Evolutionary conservation across 192 early-diverging fungal species (phyloP).

Genomic region (Backusella luteola): DNA sequence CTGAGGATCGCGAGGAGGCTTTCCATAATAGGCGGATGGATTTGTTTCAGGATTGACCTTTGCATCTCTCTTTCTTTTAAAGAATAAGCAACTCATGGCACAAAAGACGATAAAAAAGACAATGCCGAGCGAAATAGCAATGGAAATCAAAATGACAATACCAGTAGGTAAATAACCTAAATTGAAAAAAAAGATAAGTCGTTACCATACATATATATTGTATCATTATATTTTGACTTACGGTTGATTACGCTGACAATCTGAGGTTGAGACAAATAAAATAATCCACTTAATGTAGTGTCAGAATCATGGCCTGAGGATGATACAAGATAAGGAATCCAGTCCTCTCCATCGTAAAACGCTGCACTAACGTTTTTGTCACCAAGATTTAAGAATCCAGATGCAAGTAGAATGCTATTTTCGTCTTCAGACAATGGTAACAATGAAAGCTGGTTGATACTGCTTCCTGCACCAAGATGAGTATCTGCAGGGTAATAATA

Average conservation of each 20-base stretch:
- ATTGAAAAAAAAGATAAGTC: not conserved
- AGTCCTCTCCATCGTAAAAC: conserved; percentile 49
- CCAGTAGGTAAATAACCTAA: conserved; percentile 45
- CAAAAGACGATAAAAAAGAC: conserved; percentile 62
- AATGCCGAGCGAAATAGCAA: conserved; percentile 61
- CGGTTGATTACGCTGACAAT: not conserved
- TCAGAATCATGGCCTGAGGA: conserved; percentile 26
- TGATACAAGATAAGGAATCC: conserved; percentile 42
- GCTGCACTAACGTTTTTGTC: conserved; percentile 39
- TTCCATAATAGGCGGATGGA: conserved; percentile 30
- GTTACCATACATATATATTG: not conserved
- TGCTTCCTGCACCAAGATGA: conserved; percentile 17
- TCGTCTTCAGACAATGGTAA: not conserved
- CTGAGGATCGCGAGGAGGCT: conserved; percentile 34
- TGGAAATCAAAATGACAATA: conserved; percentile 67
- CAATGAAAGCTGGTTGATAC: conserved; percentile 18
- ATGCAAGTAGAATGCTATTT: conserved; percentile 38
- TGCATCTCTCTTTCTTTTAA: conserved; percentile 26
- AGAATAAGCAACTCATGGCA: conserved; percentile 49
- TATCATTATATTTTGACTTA: not conserved
- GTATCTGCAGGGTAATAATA: not conserved
- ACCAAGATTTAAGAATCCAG: conserved; percentile 44
- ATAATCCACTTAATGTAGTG: conserved; percentile 1
- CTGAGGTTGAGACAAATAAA: conserved; percentile 15
- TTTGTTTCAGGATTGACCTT: conserved; percentile 5